These are phyloP conservation scores for Passiflora organensis DNA, from an alignment of 345 rosid species.

Conservation along the genomic window DNA sequence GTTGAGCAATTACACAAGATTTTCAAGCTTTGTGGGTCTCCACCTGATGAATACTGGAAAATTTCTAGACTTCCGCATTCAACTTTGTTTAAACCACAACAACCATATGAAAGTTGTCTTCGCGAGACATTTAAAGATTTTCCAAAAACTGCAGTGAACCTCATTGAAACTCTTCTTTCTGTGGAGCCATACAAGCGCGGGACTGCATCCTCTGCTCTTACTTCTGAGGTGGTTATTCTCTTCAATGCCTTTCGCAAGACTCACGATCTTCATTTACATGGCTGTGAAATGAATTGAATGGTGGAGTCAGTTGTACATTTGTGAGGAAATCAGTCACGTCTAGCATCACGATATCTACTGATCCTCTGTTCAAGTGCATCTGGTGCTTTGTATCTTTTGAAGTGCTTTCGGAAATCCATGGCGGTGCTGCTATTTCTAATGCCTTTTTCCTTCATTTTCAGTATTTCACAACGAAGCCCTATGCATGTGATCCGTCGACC, in stretches of 20 bases:
- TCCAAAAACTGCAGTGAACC: conserved; percentile 48
- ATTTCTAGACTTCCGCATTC: conserved; percentile 88
- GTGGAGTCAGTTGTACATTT: too few relatives aligned
- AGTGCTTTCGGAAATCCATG: too few relatives aligned
- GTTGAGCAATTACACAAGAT: conserved; percentile 95
- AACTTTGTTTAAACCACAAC: conserved; percentile 88
- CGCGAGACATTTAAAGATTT: conserved; percentile 61
- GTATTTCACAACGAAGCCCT: conserved; percentile 81
- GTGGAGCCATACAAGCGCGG: conserved; percentile 85
- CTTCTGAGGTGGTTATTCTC: conserved; percentile 62
- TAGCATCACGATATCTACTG: too few relatives aligned
- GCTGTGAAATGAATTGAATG: too few relatives aligned
- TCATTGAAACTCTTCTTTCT: conserved; percentile 76
- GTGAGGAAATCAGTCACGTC: too few relatives aligned
- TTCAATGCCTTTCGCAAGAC: too few relatives aligned
- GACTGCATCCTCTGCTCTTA: conserved; percentile 78
- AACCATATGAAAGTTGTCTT: conserved; percentile 72
- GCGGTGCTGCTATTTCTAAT: too few relatives aligned
- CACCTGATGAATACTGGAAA: conserved; percentile 92
- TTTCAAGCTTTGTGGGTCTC: conserved; percentile 97
- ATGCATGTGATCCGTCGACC: conserved; percentile 91
- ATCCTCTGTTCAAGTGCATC: too few relatives aligned
- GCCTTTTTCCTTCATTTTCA: conserved; percentile 30
- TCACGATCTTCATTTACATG: too few relatives aligned
- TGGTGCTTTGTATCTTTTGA: too few relatives aligned